Evolutionary conservation across 805 yeast genomes (phyloP), one percentile per base, ranked within the genome.

Genomic region (Suhomyces faveliae): DNA sequence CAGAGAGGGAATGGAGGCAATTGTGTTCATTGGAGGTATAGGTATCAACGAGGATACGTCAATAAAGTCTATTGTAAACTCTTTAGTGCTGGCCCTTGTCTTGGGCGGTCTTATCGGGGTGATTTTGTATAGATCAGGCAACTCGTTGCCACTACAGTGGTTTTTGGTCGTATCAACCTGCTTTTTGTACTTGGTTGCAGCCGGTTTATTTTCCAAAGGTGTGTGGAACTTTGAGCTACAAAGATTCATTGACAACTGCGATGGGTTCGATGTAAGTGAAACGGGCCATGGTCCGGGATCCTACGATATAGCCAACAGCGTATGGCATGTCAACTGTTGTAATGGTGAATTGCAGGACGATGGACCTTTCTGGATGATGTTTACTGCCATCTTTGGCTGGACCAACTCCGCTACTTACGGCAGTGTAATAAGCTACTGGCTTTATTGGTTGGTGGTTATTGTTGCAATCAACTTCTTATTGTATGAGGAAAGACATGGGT

Each of bases 311-410:
- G 55, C 78, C 17, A 79, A 76, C 42, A 83, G 94, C 5, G 83
- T 90, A 2, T 90, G 97, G 97, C 97, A 90, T 63, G 96, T 90
- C 21, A 89, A 90, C 67, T 89, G 96, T 65, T 90, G 97, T 69
- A 89, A 89, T 63, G 95, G 96, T 20, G 85, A 87, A 55, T 44
- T 53, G 19, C 56, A 53, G 13, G 56, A 59, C 12, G 86, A 79
- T n/a, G 97, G 90, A 60, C 96, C 96, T 3, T 81, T 84, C 25
- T 90, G 96, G 96, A 89, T 89, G 96, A 72, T 90, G 29, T 76
- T 87, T 58, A 89, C 91, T 29, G 97, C 96, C 1, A 73, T 90
- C 4, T 76, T 90, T 43, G 97, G 97, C 1, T 90, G 97, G 97
- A 89, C 94, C 11, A 90, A 90, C 63, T 81, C 91, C 53, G 97